phyloP scores from a whole-genome alignment of 257 asterid species.

The Gynochthodes officinalis region DNA sequence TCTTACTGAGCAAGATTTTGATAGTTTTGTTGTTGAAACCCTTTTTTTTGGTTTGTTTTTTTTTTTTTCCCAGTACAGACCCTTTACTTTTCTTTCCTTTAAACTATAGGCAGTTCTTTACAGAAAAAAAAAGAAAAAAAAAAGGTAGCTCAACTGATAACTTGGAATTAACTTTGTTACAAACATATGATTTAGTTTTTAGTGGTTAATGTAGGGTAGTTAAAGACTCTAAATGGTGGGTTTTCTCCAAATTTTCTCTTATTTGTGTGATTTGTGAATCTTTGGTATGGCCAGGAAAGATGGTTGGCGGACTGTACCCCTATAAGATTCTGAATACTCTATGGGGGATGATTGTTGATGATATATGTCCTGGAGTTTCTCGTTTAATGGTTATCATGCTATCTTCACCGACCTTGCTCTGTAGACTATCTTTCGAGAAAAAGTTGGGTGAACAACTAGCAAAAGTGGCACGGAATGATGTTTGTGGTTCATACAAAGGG shows the following conservation, averaged over 20 bases:
- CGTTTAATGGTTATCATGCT: too few relatives aligned
- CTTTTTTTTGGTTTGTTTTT: background rate
- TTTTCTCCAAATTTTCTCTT: background rate
- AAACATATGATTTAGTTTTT: background rate
- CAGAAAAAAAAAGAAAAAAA: background rate
- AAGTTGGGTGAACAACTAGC: too few relatives aligned
- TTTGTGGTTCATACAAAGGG: too few relatives aligned
- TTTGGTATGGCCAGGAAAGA: background rate
- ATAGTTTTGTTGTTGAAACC: background rate
- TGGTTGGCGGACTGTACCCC: background rate
- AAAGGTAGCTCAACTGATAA: background rate
- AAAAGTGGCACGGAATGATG: too few relatives aligned
- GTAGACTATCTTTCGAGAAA: too few relatives aligned
- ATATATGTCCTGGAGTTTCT: too few relatives aligned
- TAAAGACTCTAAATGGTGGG: background rate
- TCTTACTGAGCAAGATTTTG: conserved; percentile 11
- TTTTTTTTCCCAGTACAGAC: too few relatives aligned
- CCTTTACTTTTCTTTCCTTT: background rate
- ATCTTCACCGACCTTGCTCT: too few relatives aligned
- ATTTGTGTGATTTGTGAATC: background rate
- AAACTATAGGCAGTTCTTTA: background rate
- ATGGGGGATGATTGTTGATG: too few relatives aligned
- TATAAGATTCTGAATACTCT: background rate
- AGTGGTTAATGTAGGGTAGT: background rate
- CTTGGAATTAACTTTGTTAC: background rate